Base-by-base conservation (phyloP, 495 filamentous ascomycete genomes). In the Copromyces sp. region DNA sequence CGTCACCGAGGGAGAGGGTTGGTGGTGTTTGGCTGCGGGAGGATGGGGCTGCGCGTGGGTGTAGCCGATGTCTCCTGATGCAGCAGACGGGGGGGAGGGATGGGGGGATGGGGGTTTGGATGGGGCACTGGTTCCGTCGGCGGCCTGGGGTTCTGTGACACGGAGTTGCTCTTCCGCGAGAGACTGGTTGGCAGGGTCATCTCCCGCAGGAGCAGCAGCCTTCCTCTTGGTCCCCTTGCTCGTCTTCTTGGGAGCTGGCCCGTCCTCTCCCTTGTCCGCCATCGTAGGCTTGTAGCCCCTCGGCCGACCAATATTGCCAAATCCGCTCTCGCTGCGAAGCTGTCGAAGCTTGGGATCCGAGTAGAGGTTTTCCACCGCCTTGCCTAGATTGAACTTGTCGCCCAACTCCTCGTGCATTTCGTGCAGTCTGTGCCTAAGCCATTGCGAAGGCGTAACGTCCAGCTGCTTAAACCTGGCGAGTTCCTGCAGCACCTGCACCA, bases 341-440 rank as follows among this genome's bases (percentile, higher is more conserved):
- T 74, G 69, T 37, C 78, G 78, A 29, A 86, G 61, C 75, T 83
- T 84, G 29, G 75, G 70, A 69, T 86, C 84, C 74, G 84, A 81
- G 40, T 86, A 86, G 24, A 85, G 74, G 53, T 80, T 77, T 45
- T 82, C 80, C 3, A 81, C 76, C 5, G 76, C 81, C 73, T 76
- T 80, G 29, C 79, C 79, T 2, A 86, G 72, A 73, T 79, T 82
- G 69, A 86, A 86, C 32, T 80, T 80, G 20, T 81, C 79, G 6
- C 81, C 82, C 20, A 80, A 69, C 70, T 78, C 78, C 17, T 70
- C 40, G 9, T 70, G 75, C 17, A 85, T 71, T 71, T 86, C 83
- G 70, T 80, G 76, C 37, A 86, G 77, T 37, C 84, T 81, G 44
- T 86, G 84, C 11, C 84, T 82, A 44, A 86, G 76, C 84, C 84